phyloP scores from a whole-genome alignment of 140 eudicot species.

The Anethum foeniculum region DNA sequence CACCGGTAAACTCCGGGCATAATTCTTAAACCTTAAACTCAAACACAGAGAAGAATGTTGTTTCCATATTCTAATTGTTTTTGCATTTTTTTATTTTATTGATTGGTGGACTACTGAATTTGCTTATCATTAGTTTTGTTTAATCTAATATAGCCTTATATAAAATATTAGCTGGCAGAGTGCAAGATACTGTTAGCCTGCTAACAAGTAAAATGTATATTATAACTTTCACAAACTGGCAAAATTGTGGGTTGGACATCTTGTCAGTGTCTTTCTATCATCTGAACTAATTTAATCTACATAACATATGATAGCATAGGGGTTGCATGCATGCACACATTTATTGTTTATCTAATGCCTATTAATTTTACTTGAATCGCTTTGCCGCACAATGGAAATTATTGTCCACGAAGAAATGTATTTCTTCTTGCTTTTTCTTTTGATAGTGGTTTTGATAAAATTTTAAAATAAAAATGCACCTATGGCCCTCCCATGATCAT shows the following conservation, averaged over 20 bases:
- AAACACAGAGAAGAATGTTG: background rate
- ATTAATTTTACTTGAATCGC: too few relatives aligned
- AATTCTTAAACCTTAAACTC: background rate
- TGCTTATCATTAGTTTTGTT: background rate
- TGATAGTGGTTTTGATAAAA: background rate
- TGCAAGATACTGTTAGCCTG: background rate
- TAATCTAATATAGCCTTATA: background rate
- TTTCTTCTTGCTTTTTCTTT: background rate
- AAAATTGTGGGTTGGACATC: background rate
- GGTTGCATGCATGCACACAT: too few relatives aligned
- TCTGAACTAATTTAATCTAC: background rate
- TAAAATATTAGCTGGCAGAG: background rate
- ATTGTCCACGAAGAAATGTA: too few relatives aligned
- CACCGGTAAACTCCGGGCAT: slow-evolving; percentile 61
- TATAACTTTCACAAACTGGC: too few relatives aligned
- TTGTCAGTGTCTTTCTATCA: background rate
- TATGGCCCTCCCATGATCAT: background rate
- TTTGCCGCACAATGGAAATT: too few relatives aligned
- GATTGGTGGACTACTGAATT: background rate
- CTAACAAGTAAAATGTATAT: background rate
- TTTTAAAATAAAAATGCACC: background rate
- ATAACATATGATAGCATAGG: too few relatives aligned
- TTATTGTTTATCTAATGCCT: too few relatives aligned
- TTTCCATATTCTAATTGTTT: background rate
- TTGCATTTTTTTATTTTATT: too few relatives aligned